phyloP scores from a whole-genome alignment of 306 rosid genomes.

The Hippophae rhamnoides region DNA sequence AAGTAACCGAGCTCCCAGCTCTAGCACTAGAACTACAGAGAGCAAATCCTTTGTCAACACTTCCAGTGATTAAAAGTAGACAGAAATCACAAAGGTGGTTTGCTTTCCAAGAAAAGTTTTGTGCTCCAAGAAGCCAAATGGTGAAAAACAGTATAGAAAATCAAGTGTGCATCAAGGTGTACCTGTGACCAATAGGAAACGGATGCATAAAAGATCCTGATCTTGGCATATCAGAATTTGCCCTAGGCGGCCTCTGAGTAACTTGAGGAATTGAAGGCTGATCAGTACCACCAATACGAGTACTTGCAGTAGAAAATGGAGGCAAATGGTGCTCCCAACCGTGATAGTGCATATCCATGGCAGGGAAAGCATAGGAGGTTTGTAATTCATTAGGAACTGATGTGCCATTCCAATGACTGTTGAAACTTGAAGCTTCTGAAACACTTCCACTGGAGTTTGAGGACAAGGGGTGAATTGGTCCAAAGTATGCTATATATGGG shows the following conservation, averaged over 20 bases:
- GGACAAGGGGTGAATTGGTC: conserved; percentile 16
- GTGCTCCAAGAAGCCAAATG: too few species aligned
- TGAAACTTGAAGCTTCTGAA: conserved; percentile 14
- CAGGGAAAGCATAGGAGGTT: conserved; percentile 12
- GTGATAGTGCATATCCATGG: conserved; percentile 15
- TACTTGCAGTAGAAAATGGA: conserved; percentile 11
- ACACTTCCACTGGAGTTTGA: conserved; percentile 9
- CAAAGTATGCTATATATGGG: conserved; percentile 13
- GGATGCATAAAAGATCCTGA: conserved; percentile 6
- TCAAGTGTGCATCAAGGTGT: too few species aligned
- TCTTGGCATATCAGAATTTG: conserved; percentile 1
- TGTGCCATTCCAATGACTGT: conserved; percentile 14
- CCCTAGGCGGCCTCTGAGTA: conserved; percentile 7
- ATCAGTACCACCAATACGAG: conserved; percentile 9
- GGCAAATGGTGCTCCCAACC: conserved; percentile 14
- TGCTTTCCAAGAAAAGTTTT: too few species aligned
- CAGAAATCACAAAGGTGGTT: not conserved
- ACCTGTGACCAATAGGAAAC: too few species aligned
- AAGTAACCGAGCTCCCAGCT: conserved; percentile 15
- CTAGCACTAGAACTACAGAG: conserved; percentile 14
- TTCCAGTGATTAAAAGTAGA: not conserved
- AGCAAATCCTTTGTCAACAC: not conserved
- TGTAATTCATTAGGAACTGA: conserved; percentile 11
- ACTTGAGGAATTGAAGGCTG: conserved; percentile 7
- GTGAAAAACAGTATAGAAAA: too few species aligned